phyloP scores from a whole-genome alignment of 2,329 filamentous ascomycete species.

The Beauveria australis region DNA sequence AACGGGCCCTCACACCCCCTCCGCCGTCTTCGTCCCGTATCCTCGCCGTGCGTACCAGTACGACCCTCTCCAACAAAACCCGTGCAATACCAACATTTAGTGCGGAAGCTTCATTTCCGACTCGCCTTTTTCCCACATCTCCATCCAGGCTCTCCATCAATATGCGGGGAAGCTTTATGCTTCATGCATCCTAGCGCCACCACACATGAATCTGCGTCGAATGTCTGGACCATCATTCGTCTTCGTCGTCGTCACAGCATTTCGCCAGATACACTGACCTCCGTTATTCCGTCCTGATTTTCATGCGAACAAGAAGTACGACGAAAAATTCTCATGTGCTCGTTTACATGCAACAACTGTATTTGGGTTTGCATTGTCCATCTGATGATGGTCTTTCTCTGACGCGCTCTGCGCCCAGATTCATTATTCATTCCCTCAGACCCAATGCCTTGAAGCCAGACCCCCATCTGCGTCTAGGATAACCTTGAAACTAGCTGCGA shows the following conservation, averaged over 20 bases:
- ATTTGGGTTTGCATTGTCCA: no score
- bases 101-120: background rate
- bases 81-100: background rate
- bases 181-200: background rate
- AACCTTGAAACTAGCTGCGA: constrained; percentile 2
- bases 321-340: no score
- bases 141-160: background rate
- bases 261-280: no score
- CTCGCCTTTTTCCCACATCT: background rate
- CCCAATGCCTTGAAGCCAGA: background rate
- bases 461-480: background rate
- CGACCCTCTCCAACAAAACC: background rate
- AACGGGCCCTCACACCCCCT: no score
- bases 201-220: no score
- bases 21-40: background rate
- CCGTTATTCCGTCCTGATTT: no score
- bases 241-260: no score
- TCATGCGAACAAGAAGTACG: no score
- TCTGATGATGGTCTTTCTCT: no score
- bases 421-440: background rate
- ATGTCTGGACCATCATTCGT: no score
- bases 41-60: background rate
- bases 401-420: background rate
- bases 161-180: background rate
- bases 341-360: no score